These are phyloP conservation scores for Pythium periplocum DNA, from an alignment of 352 stramenopile genomes.

Conservation along the genomic window DNA sequence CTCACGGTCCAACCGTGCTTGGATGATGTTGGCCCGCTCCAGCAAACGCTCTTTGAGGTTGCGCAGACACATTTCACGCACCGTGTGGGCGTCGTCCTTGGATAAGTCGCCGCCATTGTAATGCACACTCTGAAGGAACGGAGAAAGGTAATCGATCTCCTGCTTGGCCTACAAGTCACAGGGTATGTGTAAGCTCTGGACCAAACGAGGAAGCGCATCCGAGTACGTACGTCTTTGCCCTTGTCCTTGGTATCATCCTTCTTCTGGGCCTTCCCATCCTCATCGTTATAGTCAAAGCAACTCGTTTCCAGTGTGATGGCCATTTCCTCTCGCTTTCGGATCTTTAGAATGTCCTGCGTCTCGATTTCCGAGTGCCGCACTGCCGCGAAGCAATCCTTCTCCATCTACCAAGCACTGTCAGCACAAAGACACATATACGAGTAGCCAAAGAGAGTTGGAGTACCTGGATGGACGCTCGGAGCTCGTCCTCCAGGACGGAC, in stretches of 20 bases:
- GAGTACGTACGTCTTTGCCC: conserved; percentile 49
- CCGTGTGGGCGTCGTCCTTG: conserved; percentile 82
- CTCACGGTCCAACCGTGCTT: conserved; percentile 90
- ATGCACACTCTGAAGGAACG: conserved; percentile 87
- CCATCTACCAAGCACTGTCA: conserved; percentile 28
- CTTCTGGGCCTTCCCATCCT: conserved; percentile 52
- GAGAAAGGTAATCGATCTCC: conserved; percentile 91
- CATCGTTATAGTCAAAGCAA: conserved; percentile 76
- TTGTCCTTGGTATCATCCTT: conserved; percentile 65
- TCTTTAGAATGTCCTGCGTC: conserved; percentile 88
- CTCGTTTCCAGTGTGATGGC: conserved; percentile 78
- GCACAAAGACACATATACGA: not conserved
- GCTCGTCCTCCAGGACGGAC: conserved; percentile 70
- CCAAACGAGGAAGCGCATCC: not conserved
- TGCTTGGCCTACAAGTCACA: conserved; percentile 36
- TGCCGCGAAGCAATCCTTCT: conserved; percentile 90
- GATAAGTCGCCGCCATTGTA: conserved; percentile 40
- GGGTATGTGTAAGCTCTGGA: too few relatives aligned
- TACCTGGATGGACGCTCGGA: conserved; percentile 56
- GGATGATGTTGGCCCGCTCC: conserved; percentile 94
- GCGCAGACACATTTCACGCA: conserved; percentile 88
- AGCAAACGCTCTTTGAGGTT: conserved; percentile 91
- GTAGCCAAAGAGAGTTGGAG: not conserved
- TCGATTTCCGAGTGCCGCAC: conserved; percentile 86
- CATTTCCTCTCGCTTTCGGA: conserved; percentile 85